Percentiles rank a stretch among this genome's conserved stretches.
phyloP scores from a whole-genome alignment of 768 basidiomycete species.

The Psilocybe cyanescens region DNA sequence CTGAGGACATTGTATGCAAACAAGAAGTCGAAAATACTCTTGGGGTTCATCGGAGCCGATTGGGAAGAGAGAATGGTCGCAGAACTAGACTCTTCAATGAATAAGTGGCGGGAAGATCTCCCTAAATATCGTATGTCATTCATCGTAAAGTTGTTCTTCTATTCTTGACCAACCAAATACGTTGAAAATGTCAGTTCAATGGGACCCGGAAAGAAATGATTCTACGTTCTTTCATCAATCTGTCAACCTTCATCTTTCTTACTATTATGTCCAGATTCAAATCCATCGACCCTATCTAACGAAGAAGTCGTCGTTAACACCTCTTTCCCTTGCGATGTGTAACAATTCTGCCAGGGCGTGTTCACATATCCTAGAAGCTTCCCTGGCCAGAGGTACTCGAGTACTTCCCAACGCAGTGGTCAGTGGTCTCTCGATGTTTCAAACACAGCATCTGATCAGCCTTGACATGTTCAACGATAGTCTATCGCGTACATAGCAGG shows the following conservation, averaged over 20 bases:
- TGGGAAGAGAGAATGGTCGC: conserved; percentile 60
- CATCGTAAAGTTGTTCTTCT: no score
- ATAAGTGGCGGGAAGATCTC: conserved; percentile 63
- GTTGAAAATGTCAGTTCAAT: conserved; percentile 16
- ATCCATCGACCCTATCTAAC: conserved; percentile 73
- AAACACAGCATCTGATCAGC: neutral
- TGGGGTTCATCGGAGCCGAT: conserved; percentile 51
- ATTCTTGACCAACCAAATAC: no score
- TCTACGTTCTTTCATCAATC: conserved; percentile 52
- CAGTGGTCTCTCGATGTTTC: neutral
- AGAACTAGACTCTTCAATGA: conserved; percentile 63
- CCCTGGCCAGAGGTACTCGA: conserved; percentile 36
- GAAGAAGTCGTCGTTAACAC: conserved; percentile 41
- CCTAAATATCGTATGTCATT: conserved; percentile 46
- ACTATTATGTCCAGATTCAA: conserved; percentile 61
- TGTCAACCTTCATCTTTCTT: conserved; percentile 45
- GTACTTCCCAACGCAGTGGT: conserved; percentile 37
- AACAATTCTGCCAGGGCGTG: conserved; percentile 75
- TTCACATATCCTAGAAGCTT: conserved; percentile 66
- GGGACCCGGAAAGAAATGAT: conserved; percentile 27
- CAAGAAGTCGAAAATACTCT: conserved; percentile 41
- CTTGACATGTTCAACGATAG: conserved; percentile 18
- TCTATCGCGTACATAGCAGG: conserved; percentile 39
- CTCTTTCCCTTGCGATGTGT: conserved; percentile 69
- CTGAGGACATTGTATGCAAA: conserved; percentile 58